A percentile compares a stretch with the other conserved stretches of the same genome.
phyloP scores from a whole-genome alignment of 768 basidiomycete species.

The Lentinus tigrinus region DNA sequence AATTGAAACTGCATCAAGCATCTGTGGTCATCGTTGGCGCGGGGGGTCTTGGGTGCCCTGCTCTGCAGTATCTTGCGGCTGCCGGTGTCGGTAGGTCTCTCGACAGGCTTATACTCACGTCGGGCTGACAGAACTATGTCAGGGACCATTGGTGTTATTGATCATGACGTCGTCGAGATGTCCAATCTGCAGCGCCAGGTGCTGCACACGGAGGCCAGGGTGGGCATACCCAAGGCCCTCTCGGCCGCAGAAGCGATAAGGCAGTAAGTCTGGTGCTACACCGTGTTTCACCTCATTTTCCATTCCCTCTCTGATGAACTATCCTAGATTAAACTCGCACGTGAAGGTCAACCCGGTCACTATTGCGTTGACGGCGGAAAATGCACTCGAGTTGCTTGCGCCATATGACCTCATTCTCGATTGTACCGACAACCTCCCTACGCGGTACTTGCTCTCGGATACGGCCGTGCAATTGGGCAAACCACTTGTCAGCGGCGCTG shows the following conservation, averaged over 20 bases:
- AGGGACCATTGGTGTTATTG: slow-evolving; percentile 86
- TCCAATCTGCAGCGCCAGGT: slow-evolving; percentile 94
- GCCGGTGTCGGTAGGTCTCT: slow-evolving; percentile 78
- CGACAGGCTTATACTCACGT: background rate
- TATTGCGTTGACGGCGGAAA: slow-evolving; percentile 53
- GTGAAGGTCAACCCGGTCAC: slow-evolving; percentile 57
- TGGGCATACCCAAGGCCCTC: slow-evolving; percentile 79
- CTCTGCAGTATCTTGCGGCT: slow-evolving; percentile 89
- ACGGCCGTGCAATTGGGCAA: slow-evolving; percentile 71
- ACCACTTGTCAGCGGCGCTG: slow-evolving; percentile 91
- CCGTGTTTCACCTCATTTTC: background rate
- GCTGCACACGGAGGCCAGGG: slow-evolving; percentile 69
- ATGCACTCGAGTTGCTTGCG: slow-evolving; percentile 60
- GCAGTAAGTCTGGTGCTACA: slow-evolving; percentile 42
- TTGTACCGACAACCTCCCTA: slow-evolving; percentile 92
- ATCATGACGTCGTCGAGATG: slow-evolving; percentile 83
- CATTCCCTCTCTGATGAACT: no score
- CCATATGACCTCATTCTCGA: slow-evolving; percentile 81
- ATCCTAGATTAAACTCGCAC: slow-evolving; percentile 68
- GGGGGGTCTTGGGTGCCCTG: slow-evolving; percentile 95
- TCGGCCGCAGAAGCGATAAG: slow-evolving; percentile 74
- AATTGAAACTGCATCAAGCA: slow-evolving; percentile 73
- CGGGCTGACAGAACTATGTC: background rate
- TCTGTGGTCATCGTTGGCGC: slow-evolving; percentile 89
- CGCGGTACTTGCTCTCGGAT: slow-evolving; percentile 92